A percentile compares a stretch with the other conserved stretches of the same genome.
Conservation (phyloP, 176 grass and related monocot species). For the Bothriochloa decipiens region DNA sequence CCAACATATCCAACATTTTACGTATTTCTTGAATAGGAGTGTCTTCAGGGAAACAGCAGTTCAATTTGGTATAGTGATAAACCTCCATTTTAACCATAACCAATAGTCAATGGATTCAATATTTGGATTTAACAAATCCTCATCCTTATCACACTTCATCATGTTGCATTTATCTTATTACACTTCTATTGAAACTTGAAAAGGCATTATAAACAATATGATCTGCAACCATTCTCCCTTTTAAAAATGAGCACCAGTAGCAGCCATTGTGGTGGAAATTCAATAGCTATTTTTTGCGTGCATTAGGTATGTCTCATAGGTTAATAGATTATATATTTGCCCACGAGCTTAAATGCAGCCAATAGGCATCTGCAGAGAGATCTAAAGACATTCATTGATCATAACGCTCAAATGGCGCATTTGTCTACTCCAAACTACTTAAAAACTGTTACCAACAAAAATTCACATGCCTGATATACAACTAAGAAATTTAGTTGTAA, state of each 20-base stretch:
- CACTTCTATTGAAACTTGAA: neutral
- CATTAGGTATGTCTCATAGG: neutral
- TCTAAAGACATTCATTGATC: neutral
- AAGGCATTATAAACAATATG: neutral
- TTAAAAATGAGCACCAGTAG: neutral
- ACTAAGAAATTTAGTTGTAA: neutral
- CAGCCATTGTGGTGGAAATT: too few relatives aligned
- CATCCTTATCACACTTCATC: neutral
- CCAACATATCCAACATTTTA: neutral
- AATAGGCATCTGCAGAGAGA: neutral
- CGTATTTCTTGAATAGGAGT: neutral
- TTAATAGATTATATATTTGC: neutral
- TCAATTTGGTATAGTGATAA: neutral
- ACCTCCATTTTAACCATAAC: neutral
- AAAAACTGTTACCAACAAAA: neutral
- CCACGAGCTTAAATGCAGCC: neutral
- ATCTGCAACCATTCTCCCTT: neutral
- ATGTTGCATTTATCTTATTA: neutral
- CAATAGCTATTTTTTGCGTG: neutral
- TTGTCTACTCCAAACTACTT: neutral
- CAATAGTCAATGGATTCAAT: neutral
- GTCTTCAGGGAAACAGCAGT: neutral
- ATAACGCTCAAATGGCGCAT: neutral
- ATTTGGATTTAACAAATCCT: neutral
- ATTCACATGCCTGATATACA: neutral